These are phyloP conservation scores for Cynanchum wilfordii DNA, from an alignment of 257 asterid genomes.

Conservation along the genomic window DNA sequence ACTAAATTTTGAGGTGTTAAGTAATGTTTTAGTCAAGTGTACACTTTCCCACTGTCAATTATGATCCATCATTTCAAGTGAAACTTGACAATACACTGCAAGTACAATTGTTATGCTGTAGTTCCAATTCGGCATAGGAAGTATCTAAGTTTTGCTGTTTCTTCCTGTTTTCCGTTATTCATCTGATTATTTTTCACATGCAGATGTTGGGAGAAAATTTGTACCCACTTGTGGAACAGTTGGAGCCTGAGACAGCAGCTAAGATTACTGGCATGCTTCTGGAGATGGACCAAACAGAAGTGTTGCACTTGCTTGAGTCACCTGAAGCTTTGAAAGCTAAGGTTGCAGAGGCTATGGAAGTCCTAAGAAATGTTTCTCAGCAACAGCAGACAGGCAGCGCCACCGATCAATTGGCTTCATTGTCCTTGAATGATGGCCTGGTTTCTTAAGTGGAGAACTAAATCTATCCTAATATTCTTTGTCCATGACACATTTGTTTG, in stretches of 20 bases:
- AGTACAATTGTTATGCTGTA: too few species aligned
- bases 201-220: constrained; percentile 67
- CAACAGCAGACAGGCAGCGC: constrained; percentile 50
- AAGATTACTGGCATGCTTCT: constrained; percentile 70
- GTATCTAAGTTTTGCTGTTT: too few species aligned
- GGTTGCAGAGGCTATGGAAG: constrained; percentile 62
- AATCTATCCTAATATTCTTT: not conserved
- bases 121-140: too few species aligned
- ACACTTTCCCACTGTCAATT: too few species aligned
- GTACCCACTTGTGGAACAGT: constrained; percentile 56
- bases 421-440: constrained; percentile 46
- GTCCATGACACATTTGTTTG: not conserved
- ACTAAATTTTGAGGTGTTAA: too few species aligned
- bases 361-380: constrained; percentile 54
- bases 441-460: constrained; percentile 20
- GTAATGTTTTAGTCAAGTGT: too few species aligned
- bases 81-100: too few species aligned
- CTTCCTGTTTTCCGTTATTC: too few species aligned
- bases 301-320: constrained; percentile 62
- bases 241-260: constrained; percentile 58
- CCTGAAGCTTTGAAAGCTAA: constrained; percentile 59
- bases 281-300: constrained; percentile 71
- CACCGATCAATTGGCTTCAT: constrained; percentile 56
- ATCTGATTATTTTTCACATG: not conserved
- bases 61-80: too few species aligned